Percentiles rank a stretch among this genome's conserved stretches.
These are phyloP conservation scores for Toxicodendron radicans DNA, from an alignment of 345 rosid genomes.

Conservation along the genomic window DNA sequence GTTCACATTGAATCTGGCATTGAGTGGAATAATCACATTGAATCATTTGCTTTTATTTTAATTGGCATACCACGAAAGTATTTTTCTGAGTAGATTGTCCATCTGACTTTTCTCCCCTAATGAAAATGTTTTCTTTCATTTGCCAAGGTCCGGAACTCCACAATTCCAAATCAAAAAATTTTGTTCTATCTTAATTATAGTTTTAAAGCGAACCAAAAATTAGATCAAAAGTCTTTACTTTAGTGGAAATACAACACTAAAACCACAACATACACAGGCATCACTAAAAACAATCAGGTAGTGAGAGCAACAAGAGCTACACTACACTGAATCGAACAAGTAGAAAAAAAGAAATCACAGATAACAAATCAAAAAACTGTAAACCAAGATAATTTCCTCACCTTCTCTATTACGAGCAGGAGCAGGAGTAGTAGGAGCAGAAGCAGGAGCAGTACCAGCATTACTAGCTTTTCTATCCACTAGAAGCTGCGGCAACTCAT, in stretches of 20 bases:
- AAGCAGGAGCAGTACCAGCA: no score
- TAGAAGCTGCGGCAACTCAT: slow-evolving; percentile 5
- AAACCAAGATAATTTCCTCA: slow-evolving; percentile 1
- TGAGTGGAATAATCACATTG: not conserved
- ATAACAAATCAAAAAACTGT: not conserved
- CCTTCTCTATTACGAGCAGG: not conserved
- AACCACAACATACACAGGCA: no score
- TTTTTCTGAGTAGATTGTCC: not conserved
- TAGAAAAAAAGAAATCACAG: not conserved
- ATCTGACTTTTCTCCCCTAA: not conserved
- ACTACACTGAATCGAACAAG: not conserved
- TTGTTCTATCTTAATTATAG: not conserved
- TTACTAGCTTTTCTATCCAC: no score
- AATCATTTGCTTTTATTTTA: not conserved
- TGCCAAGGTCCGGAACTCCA: not conserved
- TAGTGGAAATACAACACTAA: not conserved
- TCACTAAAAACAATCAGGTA: no score
- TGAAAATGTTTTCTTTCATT: not conserved
- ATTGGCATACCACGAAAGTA: not conserved
- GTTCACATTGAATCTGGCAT: no score
- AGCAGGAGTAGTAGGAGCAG: not conserved
- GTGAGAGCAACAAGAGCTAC: not conserved
- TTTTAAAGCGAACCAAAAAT: not conserved
- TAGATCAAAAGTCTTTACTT: not conserved
- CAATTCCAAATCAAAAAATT: not conserved